Conservation (phyloP, 2,329 filamentous ascomycete genomes). For the Aspergillus novoparasiticus region DNA sequence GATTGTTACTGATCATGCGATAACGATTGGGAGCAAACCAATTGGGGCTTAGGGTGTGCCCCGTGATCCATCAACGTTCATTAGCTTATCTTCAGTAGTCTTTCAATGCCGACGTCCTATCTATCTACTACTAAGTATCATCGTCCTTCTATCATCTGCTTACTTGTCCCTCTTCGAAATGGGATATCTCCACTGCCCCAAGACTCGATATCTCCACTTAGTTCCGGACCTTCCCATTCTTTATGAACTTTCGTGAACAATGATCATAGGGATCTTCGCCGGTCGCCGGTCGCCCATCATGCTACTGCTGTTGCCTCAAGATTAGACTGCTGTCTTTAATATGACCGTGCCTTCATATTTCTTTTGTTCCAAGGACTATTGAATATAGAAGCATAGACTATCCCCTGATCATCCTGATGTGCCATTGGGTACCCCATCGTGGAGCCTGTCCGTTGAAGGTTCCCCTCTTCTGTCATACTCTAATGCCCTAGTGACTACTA, state of each 20-base stretch:
- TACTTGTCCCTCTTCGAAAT: neutral
- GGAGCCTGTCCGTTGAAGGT: neutral
- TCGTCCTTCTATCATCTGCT: neutral
- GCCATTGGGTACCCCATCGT: neutral
- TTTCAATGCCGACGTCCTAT: neutral
- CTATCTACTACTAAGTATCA: neutral
- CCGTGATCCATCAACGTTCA: neutral
- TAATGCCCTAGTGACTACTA: constrained; percentile 18
- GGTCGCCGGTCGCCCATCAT: neutral
- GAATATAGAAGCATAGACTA: neutral
- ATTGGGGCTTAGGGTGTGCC: neutral
- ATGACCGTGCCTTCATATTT: neutral
- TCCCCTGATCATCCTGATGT: neutral
- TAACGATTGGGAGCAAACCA: neutral
- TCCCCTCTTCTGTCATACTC: neutral
- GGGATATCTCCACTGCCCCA: neutral
- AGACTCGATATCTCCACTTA: neutral
- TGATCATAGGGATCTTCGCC: neutral
- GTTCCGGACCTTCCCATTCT: neutral
- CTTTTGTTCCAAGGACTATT: neutral
- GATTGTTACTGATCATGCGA: constrained; percentile 8
- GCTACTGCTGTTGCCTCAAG: neutral
- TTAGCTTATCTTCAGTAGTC: constrained; percentile 1
- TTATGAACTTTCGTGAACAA: neutral
- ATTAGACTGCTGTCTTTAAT: neutral